Evolutionary conservation across 2,329 filamentous ascomycete genomes (phyloP).

Genomic region (Hymenoscyphus occultus): DNA sequence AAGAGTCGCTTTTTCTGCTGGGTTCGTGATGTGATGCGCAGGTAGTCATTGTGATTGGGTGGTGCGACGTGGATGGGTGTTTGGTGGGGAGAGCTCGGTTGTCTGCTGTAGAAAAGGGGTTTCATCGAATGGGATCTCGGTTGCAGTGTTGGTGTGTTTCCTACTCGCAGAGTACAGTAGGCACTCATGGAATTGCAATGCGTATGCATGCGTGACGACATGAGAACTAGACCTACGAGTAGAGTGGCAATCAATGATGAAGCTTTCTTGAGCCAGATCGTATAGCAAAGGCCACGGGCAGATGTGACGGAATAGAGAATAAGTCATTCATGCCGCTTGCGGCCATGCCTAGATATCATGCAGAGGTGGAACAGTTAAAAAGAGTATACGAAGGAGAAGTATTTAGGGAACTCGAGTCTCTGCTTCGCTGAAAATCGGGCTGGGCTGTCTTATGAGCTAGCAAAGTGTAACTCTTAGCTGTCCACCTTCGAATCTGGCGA

Average conservation of each 20-base stretch:
- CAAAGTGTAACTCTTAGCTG: too few relatives aligned
- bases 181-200: not conserved
- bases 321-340: too few relatives aligned
- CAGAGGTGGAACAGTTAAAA: too few relatives aligned
- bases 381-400: too few relatives aligned
- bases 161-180: not conserved
- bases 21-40: not conserved
- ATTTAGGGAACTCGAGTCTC: too few relatives aligned
- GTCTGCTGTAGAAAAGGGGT: not conserved
- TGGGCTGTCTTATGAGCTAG: too few relatives aligned
- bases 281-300: not conserved
- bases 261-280: not conserved
- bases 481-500: too few relatives aligned
- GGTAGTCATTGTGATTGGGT: not conserved
- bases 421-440: too few relatives aligned
- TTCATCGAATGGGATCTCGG: not conserved
- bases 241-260: too few relatives aligned
- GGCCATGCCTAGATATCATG: too few relatives aligned
- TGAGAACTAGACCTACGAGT: not conserved
- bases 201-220: not conserved
- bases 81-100: constrained; percentile 1
- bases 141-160: not conserved
- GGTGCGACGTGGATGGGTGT: not conserved
- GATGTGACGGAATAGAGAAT: not conserved
- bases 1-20: not conserved